Conservation (phyloP, 1,139 yeast genomes). For the Pneumocystis murina region DNA sequence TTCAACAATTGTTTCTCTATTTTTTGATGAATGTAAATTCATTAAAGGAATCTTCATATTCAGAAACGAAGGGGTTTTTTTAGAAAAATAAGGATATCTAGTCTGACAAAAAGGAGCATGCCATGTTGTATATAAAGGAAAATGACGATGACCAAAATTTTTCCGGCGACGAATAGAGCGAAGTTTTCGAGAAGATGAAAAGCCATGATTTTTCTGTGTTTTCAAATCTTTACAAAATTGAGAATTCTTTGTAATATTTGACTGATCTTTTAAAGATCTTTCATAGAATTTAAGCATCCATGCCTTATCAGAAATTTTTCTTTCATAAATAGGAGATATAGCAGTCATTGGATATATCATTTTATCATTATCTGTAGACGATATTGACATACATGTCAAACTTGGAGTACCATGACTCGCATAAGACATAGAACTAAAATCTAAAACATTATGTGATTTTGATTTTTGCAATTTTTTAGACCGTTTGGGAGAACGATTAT, state of each 20-base stretch:
- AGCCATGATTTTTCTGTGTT: background rate
- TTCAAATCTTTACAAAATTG: background rate
- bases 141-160: background rate
- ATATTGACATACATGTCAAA: background rate
- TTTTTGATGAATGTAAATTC: background rate
- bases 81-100: background rate
- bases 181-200: background rate
- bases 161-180: background rate
- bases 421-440: background rate
- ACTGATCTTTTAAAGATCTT: background rate
- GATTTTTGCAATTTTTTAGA: background rate
- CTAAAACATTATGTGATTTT: background rate
- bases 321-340: background rate
- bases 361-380: background rate
- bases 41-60: background rate
- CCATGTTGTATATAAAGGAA: background rate
- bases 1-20: background rate
- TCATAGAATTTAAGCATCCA: background rate
- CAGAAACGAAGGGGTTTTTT: background rate
- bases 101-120: background rate
- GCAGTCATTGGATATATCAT: background rate
- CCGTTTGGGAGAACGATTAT: background rate
- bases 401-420: background rate
- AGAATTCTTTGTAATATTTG: background rate
- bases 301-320: background rate